Percentiles rank a stretch among this genome's conserved stretches.
These are phyloP conservation scores for Penicillium sp. DNA, from an alignment of 2,329 filamentous ascomycete species.

Conservation along the genomic window DNA sequence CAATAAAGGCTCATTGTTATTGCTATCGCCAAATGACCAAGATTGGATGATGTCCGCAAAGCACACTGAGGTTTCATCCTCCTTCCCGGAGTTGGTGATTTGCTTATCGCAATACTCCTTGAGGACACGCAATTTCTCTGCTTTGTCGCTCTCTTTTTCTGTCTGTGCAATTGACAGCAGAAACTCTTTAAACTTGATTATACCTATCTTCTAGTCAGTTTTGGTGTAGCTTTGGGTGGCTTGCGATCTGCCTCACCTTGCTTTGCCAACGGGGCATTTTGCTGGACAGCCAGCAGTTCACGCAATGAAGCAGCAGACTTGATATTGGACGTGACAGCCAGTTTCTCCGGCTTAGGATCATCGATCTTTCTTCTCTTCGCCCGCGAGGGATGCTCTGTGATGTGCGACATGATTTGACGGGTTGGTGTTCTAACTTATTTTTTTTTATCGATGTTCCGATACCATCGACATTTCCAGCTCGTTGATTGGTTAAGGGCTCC, in stretches of 20 bases:
- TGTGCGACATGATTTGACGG: constrained; percentile 34
- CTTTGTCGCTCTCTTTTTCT: constrained; percentile 38
- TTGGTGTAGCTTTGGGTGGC: constrained; percentile 1
- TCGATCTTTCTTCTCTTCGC: constrained; percentile 45
- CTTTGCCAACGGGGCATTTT: constrained; percentile 60
- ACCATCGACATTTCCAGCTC: constrained; percentile 22
- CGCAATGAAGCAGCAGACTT: constrained; percentile 63
- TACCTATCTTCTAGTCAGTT: constrained; percentile 30
- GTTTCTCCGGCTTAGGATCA: constrained; percentile 11
- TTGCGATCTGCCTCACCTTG: constrained; percentile 60
- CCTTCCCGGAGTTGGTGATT: constrained; percentile 46
- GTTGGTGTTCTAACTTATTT: constrained; percentile 21
- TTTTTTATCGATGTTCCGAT: constrained; percentile 24
- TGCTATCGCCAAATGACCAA: constrained; percentile 79
- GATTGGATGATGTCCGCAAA: constrained; percentile 80
- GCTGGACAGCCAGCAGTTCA: constrained; percentile 67
- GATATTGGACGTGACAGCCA: constrained; percentile 27
- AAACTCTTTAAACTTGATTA: constrained; percentile 48
- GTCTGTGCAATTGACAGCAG: constrained; percentile 40
- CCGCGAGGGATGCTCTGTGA: constrained; percentile 35
- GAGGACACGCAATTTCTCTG: constrained; percentile 44
- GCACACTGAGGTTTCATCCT: constrained; percentile 62
- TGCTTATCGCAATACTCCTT: constrained; percentile 55
- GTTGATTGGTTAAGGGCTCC: constrained; percentile 19
- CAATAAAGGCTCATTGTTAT: constrained; percentile 76